Conservation (phyloP, 176 grass and related monocot genomes). For the Tuctoria greenei region DNA sequence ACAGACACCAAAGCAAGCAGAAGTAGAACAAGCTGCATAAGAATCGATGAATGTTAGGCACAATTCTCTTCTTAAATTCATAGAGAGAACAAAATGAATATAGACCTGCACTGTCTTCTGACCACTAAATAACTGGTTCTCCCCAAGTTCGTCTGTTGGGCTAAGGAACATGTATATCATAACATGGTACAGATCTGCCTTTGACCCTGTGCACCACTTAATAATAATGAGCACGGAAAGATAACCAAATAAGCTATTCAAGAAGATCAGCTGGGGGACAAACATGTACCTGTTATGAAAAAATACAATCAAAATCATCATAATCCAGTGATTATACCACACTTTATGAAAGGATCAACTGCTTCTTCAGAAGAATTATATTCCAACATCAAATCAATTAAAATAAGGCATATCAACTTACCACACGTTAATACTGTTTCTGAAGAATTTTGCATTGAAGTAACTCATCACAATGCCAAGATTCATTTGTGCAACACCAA, state of each 20-base stretch:
- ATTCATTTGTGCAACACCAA: constrained; percentile 98
- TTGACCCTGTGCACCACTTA: constrained; percentile 96
- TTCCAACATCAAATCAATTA: constrained; percentile 9
- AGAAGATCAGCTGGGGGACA: constrained; percentile 87
- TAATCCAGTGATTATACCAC: constrained; percentile 8
- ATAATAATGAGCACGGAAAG: constrained; percentile 81
- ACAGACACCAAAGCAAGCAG: constrained; percentile 76
- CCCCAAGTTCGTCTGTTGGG: constrained; percentile 80
- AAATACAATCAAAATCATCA: constrained; percentile 17
- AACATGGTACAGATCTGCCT: constrained; percentile 84
- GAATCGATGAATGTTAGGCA: constrained; percentile 21
- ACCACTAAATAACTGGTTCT: constrained; percentile 89
- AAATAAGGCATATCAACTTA: constrained; percentile 39
- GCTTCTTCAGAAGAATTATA: background rate
- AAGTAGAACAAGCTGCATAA: constrained; percentile 66
- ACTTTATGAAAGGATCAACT: background rate
- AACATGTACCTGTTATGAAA: constrained; percentile 73
- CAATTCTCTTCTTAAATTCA: background rate
- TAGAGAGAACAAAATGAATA: constrained; percentile 8
- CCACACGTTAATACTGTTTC: constrained; percentile 70
- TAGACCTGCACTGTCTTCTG: constrained; percentile 86
- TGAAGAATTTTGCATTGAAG: constrained; percentile 87
- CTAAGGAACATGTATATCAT: constrained; percentile 99
- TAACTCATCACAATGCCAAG: constrained; percentile 92
- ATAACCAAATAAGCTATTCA: constrained; percentile 94